Percentiles rank a stretch among this genome's conserved stretches.
phyloP scores from a whole-genome alignment of 2,329 filamentous ascomycete species.

The Fusarium duplospermum region DNA sequence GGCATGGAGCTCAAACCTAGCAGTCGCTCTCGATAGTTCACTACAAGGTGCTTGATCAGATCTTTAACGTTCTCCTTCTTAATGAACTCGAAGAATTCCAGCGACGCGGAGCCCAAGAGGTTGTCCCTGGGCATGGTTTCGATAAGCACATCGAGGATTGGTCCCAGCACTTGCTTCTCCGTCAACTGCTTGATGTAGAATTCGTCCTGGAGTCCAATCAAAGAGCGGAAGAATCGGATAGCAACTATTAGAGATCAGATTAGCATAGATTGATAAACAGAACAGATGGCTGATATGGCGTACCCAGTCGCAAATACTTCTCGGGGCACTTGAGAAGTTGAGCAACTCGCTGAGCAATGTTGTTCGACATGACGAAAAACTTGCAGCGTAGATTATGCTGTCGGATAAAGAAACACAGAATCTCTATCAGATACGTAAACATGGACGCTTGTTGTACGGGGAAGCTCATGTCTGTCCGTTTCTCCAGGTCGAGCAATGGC shows the following conservation, averaged over 20 bases:
- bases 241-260: slow-evolving; percentile 69
- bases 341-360: slow-evolving; percentile 80
- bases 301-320: slow-evolving; percentile 92
- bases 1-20: slow-evolving; percentile 83
- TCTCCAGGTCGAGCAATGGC: slow-evolving; percentile 84
- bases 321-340: slow-evolving; percentile 86
- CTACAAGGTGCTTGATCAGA: slow-evolving; percentile 84
- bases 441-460: slow-evolving; percentile 88
- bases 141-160: slow-evolving; percentile 85
- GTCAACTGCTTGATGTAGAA: slow-evolving; percentile 90
- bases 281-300: slow-evolving; percentile 46
- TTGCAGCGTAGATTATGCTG: slow-evolving; percentile 90
- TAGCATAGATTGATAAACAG: slow-evolving; percentile 35
- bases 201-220: slow-evolving; percentile 87
- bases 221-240: slow-evolving; percentile 91
- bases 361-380: slow-evolving; percentile 85
- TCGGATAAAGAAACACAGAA: slow-evolving; percentile 92
- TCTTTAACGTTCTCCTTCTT: slow-evolving; percentile 84
- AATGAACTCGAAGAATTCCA: slow-evolving; percentile 94
- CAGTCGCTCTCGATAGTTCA: slow-evolving; percentile 83
- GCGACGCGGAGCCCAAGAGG: slow-evolving; percentile 89
- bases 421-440: slow-evolving; percentile 90
- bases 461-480: slow-evolving; percentile 75
- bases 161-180: slow-evolving; percentile 82
- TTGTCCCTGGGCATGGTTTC: slow-evolving; percentile 93